Base-by-base conservation (phyloP, 805 yeast genomes). In the Metschnikowia santaceciliae region DNA sequence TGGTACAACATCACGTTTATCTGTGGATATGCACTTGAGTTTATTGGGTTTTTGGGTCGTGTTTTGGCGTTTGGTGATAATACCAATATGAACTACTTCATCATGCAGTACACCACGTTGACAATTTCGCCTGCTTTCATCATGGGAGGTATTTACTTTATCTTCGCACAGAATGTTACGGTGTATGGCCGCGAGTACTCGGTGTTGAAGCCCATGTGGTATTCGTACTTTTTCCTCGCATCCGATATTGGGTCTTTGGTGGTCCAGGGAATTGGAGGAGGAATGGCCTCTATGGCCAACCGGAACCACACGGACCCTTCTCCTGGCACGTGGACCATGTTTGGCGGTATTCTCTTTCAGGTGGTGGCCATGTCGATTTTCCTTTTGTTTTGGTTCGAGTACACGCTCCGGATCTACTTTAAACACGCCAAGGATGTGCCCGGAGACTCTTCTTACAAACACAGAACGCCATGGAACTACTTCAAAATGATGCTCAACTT, bases 121-220 rank as follows among this genome's bases (percentile, higher is more conserved):
- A 71, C 76, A 2, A 62, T 73, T 30, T 68, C 74, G 1, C 77
- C 77, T 2, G 77, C 76, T 2, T 71, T 72, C 49, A 61, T 72
- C 15, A 73, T 73, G 78, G 78, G 66, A 1, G 78, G 77, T 0
- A 57, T 73, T 15, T 73, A 73, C 55, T 70, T 67, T 52, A 40
- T 72, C 5, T 71, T 73, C 55, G 77, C 76, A 2, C 76, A 71
- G 50, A 46, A 67, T 50, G 75, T 72, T 43, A 71, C 69, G 13
- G 59, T 69, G 17, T 70, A 70, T 47, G 76, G 77, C 7, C 54
- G 72, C 42, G 61, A 64, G 35, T 73, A 65, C 54, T 68, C 75
- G 19, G 57, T 69, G 2, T 61, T 72, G 52, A 68, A 67, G 51
- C 78, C 78, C 3, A 63, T 72, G 66, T 71, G 75, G 75, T 73